Base-by-base conservation (phyloP, 1,284 basidiomycete genomes). In the Trichosporon ovoides region DNA sequence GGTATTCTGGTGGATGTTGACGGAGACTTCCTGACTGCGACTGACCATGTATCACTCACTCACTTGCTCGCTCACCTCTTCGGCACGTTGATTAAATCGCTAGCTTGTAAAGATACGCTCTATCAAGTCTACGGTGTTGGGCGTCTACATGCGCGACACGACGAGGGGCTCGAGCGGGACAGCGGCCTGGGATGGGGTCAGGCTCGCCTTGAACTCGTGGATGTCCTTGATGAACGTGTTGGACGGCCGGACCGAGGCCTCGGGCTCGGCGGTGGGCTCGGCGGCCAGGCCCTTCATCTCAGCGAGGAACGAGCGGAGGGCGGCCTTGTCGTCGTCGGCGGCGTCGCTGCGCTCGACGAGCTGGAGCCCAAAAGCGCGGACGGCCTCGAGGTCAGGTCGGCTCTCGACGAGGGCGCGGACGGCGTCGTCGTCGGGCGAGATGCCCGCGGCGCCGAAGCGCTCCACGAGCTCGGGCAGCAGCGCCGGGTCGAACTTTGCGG, bases 151-250 rank as follows among this genome's bases (percentile, higher is more conserved):
- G 62, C 69, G 71, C 31, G 68, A 67, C 16, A 57, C 57, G 16
- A 62, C 65, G 13, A 77, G 63, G n/a, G 72, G 70, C 56, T 74
- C 73, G n/a, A 81, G 70, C 1, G 81, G 80, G 13, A 72, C 57
- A 0, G 80, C 74, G 1, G 80, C 79, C 59, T 74, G 77, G 51
- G 68, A 74, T 28, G 78, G 73, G 31, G 66, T 63, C 49, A 95
- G 75, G 7, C 78, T 69, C 33, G 82, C 81, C 79, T 87, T 92
- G 81, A 94, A 94, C 22, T 71, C 75, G 56, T 83, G 78, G n/a
- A 86, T 74, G 69, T 94, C 87, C 57, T 85, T 74, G 57, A 94
- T 84, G 59, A 81, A 82, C 11, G 83, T 83, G 12, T 84, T 86
- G 22, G 81, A 80, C 3, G 80, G 77, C 54, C 80, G 74, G 31